Conservation (phyloP, 768 basidiomycete genomes). For the Macrolepiota albuminosa region DNA sequence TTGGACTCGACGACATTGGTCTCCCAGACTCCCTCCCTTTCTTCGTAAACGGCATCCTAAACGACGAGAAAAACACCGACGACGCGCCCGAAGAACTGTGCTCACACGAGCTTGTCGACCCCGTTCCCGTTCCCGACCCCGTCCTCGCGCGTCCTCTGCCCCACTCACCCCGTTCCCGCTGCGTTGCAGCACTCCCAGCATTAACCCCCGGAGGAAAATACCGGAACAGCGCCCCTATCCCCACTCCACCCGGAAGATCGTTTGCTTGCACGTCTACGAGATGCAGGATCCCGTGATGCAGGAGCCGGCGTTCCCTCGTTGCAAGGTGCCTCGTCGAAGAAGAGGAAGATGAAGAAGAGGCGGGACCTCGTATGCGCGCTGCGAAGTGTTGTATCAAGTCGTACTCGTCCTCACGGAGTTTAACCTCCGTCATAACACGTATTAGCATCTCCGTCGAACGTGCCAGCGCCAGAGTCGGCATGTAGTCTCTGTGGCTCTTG, state of each 20-base stretch:
- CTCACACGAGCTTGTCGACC: conserved; percentile 17
- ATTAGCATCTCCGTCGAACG: conserved; percentile 69
- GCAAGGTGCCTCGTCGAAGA: conserved; percentile 49
- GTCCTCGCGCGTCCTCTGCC: conserved; percentile 30
- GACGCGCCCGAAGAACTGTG: conserved; percentile 8
- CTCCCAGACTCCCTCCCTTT: neutral
- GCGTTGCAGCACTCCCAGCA: neutral
- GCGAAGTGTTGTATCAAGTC: conserved; percentile 62
- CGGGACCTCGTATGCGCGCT: conserved; percentile 54
- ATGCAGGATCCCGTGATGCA: conserved; percentile 59
- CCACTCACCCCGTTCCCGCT: neutral
- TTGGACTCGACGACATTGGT: conserved; percentile 5
- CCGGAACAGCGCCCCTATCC: conserved; percentile 2
- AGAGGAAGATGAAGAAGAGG: conserved; percentile 49
- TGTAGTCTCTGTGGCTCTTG: conserved; percentile 62
- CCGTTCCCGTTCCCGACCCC: conserved; percentile 35
- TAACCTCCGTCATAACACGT: conserved; percentile 79
- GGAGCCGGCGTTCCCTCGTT: conserved; percentile 66
- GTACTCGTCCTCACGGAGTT: conserved; percentile 82
- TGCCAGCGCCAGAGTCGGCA: conserved; percentile 60
- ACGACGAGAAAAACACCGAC: conserved; percentile 14
- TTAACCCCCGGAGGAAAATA: conserved; percentile 10
- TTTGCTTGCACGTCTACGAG: conserved; percentile 34
- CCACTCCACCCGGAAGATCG: conserved; percentile 10
- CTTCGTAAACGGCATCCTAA: conserved; percentile 9